A percentile compares a stretch with the other conserved stretches of the same genome.
phyloP scores from a whole-genome alignment of 331 rosid genomes.

The Rhamnella rubrinervis region DNA sequence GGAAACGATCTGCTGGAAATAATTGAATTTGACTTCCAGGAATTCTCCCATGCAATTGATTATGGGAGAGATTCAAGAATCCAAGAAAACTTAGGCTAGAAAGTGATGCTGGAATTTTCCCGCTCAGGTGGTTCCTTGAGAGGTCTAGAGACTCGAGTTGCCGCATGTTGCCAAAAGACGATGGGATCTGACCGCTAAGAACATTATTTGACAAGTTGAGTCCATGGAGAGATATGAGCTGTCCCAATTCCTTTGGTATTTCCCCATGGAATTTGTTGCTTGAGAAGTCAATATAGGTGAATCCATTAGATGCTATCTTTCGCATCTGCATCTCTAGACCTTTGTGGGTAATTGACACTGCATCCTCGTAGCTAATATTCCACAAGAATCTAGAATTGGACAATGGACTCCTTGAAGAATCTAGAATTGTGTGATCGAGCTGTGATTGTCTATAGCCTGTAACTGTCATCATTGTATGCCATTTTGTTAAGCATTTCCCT shows the following conservation, averaged over 20 bases:
- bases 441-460: no score
- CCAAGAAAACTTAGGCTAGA: no score
- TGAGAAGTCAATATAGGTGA: conserved; percentile 55
- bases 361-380: no score
- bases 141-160: conserved; percentile 59
- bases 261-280: conserved; percentile 39
- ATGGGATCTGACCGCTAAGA: conserved; percentile 43
- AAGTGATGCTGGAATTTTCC: conserved; percentile 42
- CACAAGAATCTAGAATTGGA: no score
- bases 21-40: conserved; percentile 49
- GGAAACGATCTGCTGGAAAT: conserved; percentile 31
- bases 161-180: conserved; percentile 43
- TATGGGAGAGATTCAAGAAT: conserved; percentile 26
- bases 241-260: conserved; percentile 45
- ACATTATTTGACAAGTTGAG: conserved; percentile 63
- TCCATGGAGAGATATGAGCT: conserved; percentile 31
- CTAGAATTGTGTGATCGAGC: no score
- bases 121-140: conserved; percentile 38
- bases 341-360: conserved; percentile 44
- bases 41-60: conserved; percentile 40
- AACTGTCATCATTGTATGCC: no score
- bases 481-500: conserved; percentile 14
- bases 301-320: conserved; percentile 41
- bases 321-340: conserved; percentile 35
- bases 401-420: no score